Percentiles rank a stretch among this genome's conserved stretches.
phyloP scores from a whole-genome alignment of 108 stramenopile species.

The Ochromonas danica region DNA sequence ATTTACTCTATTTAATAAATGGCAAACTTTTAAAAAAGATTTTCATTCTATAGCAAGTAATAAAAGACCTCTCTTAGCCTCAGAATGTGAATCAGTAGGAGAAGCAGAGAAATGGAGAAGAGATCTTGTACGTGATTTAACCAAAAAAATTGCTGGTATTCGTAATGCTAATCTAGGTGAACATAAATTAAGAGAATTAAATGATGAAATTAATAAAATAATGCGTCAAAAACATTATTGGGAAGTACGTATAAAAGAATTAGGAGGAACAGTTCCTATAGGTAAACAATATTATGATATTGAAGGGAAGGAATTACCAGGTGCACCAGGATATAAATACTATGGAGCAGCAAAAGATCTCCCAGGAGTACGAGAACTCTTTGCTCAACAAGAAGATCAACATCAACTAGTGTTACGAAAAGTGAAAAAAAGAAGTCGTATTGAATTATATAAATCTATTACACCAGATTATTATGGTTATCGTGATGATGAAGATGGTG shows the following conservation, averaged over 20 bases:
- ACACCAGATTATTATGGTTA: conserved; percentile 86
- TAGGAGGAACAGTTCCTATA: conserved; percentile 12
- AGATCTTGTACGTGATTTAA: conserved; percentile 8
- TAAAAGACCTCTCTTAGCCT: not conserved
- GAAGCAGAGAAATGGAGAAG: conserved; percentile 26
- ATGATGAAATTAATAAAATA: conserved; percentile 94
- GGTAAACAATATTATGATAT: conserved; percentile 22
- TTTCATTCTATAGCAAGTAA: not conserved
- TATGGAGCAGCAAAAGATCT: conserved; percentile 90
- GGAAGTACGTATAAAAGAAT: conserved; percentile 80
- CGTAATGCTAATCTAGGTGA: conserved; percentile 44
- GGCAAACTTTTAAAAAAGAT: conserved; percentile 81
- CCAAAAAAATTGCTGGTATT: conserved; percentile 30
- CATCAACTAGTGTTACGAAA: conserved; percentile 50
- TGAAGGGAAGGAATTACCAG: conserved; percentile 66
- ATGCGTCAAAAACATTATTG: conserved; percentile 87
- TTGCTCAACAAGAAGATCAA: conserved; percentile 45
- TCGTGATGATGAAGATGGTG: conserved; percentile 75
- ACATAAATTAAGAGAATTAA: conserved; percentile 90
- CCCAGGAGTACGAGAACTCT: conserved; percentile 86
- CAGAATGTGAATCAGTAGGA: conserved; percentile 11
- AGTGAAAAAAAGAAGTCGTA: conserved; percentile 67
- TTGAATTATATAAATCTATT: conserved; percentile 75
- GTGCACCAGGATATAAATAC: conserved; percentile 76
- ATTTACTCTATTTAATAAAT: conserved; percentile 91